Evolutionary conservation across 2,329 filamentous ascomycete species (phyloP).

Genomic region (Cytospora piceicola): DNA sequence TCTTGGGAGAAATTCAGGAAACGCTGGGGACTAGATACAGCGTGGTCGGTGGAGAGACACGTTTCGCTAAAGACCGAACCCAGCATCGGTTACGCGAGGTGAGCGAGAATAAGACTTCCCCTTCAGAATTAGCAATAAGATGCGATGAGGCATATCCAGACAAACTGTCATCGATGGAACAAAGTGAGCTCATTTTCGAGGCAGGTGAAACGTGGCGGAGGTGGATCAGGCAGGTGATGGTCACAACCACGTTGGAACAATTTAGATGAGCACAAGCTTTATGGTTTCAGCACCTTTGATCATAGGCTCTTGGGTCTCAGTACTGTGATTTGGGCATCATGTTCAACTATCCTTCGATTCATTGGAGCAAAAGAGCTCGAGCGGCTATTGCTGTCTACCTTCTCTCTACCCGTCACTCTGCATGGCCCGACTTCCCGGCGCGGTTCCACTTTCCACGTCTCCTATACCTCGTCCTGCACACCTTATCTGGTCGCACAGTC

Average conservation of each 20-base stretch:
- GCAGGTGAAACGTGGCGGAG: not conserved
- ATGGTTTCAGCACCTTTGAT: not conserved
- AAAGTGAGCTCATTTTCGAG: not conserved
- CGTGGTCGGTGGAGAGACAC: not conserved
- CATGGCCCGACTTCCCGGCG: not conserved
- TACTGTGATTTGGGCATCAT: not conserved
- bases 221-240: not conserved
- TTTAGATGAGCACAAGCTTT: not conserved
- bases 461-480: not conserved
- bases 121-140: not conserved
- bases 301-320: not conserved
- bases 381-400: slow-evolving; percentile 10
- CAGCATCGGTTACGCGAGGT: not conserved
- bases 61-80: not conserved
- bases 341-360: not conserved
- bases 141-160: not conserved
- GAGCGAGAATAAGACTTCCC: not conserved
- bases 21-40: slow-evolving; percentile 8
- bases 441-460: not conserved
- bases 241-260: not conserved
- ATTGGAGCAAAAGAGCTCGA: slow-evolving; percentile 5
- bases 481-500: not conserved
- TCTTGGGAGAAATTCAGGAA: slow-evolving; percentile 47
- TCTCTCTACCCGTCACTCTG: not conserved
- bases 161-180: not conserved